phyloP scores from a whole-genome alignment of 768 basidiomycete genomes.

The Lentinula lateritia region DNA sequence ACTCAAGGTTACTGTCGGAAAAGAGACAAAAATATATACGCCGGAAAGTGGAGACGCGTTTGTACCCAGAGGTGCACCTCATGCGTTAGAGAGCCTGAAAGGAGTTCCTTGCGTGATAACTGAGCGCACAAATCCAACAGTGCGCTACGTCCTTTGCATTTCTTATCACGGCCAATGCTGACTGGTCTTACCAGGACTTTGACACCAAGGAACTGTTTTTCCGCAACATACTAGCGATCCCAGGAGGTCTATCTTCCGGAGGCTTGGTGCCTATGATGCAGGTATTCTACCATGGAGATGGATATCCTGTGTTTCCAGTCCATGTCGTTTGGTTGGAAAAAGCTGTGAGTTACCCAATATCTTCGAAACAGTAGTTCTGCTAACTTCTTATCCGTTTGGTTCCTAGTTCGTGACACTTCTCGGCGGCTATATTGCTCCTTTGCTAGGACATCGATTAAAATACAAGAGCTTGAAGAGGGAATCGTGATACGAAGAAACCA shows the following conservation, averaged over 20 bases:
- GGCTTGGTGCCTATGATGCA: slow-evolving; percentile 5
- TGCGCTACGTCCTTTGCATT: background rate
- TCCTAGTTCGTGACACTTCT: background rate
- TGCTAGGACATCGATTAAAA: background rate
- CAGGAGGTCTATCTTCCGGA: background rate
- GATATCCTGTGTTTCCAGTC: background rate
- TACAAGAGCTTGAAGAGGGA: background rate
- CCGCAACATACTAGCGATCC: no score
- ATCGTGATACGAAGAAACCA: background rate
- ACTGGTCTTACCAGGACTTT: background rate
- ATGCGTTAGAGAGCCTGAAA: slow-evolving; percentile 19
- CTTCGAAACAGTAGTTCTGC: no score
- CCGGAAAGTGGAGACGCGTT: slow-evolving; percentile 24
- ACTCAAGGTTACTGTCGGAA: slow-evolving; percentile 22
- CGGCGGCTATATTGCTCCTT: background rate
- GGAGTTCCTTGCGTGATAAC: slow-evolving; percentile 20
- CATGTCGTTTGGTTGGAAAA: background rate
- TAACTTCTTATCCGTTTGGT: no score
- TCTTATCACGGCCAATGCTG: background rate
- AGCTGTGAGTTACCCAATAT: background rate
- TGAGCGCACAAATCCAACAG: background rate
- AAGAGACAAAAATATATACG: slow-evolving; percentile 14
- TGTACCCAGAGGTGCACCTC: slow-evolving; percentile 22
- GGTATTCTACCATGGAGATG: slow-evolving; percentile 2
- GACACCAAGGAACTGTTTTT: background rate